phyloP scores from a whole-genome alignment of 179 eudicot genomes.

The Nepenthes alata region DNA sequence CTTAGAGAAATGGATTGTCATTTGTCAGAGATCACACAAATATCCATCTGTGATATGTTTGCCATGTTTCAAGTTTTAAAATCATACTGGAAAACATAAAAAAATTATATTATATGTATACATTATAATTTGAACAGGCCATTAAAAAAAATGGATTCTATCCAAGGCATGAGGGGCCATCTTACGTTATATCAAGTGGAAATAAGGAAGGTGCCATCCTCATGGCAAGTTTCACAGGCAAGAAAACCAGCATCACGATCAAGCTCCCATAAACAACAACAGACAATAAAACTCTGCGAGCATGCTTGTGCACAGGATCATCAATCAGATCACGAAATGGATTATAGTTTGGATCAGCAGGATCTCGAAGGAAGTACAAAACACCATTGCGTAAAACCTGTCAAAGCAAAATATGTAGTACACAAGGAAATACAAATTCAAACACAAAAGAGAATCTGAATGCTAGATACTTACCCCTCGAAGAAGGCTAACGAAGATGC shows the following conservation, averaged over 20 bases:
- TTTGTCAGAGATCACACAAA: background rate
- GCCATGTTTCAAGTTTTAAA: no score
- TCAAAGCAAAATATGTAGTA: background rate
- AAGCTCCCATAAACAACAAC: conserved; percentile 91
- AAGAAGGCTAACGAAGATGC: conserved; percentile 97
- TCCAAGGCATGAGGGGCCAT: conserved; percentile 2
- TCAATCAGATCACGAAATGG: conserved; percentile 96
- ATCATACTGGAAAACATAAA: background rate
- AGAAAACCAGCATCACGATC: conserved; percentile 88
- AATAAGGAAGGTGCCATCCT: conserved; percentile 73
- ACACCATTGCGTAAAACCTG: conserved; percentile 94
- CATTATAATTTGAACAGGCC: background rate
- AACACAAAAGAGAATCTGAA: conserved; percentile 7
- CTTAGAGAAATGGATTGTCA: no score
- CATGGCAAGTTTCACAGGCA: conserved; percentile 97
- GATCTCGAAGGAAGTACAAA: conserved; percentile 93
- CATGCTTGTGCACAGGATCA: conserved; percentile 98
- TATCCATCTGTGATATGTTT: no score
- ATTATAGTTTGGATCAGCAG: conserved; percentile 97
- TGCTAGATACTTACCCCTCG: conserved; percentile 57
- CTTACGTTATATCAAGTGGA: conserved; percentile 95
- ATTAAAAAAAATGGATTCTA: background rate
- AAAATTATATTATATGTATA: conserved; percentile 1
- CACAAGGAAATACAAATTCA: conserved; percentile 1
- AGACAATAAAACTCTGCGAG: conserved; percentile 87